Base-by-base conservation (phyloP, 1,139 yeast genomes). In the Geotrichum phurueaensis region DNA sequence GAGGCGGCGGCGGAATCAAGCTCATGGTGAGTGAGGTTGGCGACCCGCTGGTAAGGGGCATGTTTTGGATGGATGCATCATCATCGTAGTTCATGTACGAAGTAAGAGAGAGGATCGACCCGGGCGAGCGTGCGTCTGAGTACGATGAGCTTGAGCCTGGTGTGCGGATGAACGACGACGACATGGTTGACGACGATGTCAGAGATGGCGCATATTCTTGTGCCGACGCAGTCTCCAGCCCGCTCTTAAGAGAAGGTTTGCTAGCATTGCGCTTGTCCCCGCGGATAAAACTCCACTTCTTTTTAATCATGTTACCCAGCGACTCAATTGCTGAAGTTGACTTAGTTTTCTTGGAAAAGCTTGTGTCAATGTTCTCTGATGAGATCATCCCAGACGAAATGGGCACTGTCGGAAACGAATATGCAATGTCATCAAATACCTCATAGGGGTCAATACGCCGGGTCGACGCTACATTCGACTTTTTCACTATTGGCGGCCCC, bases 401-500 rank as follows among this genome's bases (percentile, higher is more conserved):
- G 9, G 67, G 62, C 48, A 63, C 60, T 3, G 68, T 64, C 0
- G 71, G 70, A 56, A 68, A 81, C 1, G 87, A 81, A 70, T 87
- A 87, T 31, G 87, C 84, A 1, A 89, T 86, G 66, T 87, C 94
- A 70, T 88, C 96, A 66, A 87, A 82, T 4, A 87, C 82, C 67
- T 88, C 96, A 72, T 79, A 88, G 0, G 91, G 84, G 71, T 85
- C 70, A 18, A 71, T 67, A 5, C 75, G 65, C 20, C 66, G 62
- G n/a, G 70, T 33, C 15, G 53, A 9, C n/a, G 56, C 43, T 29
- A 47, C 47, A 13, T 45, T 29, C 4, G 49, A 23, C 22, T 25
- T 22, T 36, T 36, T 25, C 43, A 36, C 18, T n/a, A 36, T 36
- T 36, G 43, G 43, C 20, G 43, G 50, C 36, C 43, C 53, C 13